These are phyloP conservation scores for Cutaneotrichosporon cavernicola DNA, from an alignment of 1,284 basidiomycete species.

Conservation along the genomic window DNA sequence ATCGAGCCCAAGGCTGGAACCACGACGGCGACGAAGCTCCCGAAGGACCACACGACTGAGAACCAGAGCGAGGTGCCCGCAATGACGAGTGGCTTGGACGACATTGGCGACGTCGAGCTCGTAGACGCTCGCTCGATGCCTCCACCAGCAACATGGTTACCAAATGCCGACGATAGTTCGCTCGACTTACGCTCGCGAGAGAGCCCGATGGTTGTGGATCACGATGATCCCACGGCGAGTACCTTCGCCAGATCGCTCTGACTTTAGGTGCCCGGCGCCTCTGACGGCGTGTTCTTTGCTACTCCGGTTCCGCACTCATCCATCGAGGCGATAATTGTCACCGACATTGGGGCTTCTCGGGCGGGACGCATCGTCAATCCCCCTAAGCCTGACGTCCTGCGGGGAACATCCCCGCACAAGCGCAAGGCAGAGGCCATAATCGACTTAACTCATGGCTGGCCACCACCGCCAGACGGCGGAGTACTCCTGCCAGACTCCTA, in stretches of 20 bases:
- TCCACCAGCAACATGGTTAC: neutral
- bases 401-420: neutral
- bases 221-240: neutral
- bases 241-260: neutral
- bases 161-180: neutral
- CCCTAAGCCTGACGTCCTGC: neutral
- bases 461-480: neutral
- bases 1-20: constrained; percentile 19
- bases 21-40: neutral
- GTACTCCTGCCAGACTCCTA: too few relatives aligned
- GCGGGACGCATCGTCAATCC: neutral
- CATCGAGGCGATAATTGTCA: neutral
- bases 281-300: neutral
- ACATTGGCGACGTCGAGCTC: neutral
- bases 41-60: neutral
- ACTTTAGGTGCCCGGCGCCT: neutral
- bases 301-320: neutral
- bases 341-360: neutral
- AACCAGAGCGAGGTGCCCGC: neutral
- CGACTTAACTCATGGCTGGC: neutral
- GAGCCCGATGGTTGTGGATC: neutral
- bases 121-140: neutral
- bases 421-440: neutral
- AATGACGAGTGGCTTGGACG: neutral
- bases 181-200: neutral